These are phyloP conservation scores for Cladosporium sp. DNA, from an alignment of 2,329 filamentous ascomycete genomes.

Conservation along the genomic window DNA sequence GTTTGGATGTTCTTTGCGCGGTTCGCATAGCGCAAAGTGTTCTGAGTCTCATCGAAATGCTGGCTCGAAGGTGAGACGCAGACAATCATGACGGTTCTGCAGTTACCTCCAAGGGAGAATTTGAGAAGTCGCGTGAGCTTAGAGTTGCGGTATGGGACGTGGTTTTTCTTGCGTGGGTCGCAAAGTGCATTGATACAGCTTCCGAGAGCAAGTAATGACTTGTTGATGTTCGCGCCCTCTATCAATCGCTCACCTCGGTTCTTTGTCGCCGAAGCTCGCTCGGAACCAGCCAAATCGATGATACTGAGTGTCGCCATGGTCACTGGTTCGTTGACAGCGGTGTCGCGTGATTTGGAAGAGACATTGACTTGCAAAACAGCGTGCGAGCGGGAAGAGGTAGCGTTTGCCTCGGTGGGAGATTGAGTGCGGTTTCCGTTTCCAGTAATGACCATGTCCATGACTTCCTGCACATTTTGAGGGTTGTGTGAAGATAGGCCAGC, in stretches of 20 bases:
- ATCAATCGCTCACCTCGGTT: conserved; percentile 86
- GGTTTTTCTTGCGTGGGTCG: conserved; percentile 83
- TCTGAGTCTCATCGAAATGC: conserved; percentile 97
- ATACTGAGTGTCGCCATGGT: conserved; percentile 98
- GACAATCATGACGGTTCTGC: conserved; percentile 99
- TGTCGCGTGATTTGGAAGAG: conserved; percentile 88
- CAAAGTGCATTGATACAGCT: conserved; percentile 98
- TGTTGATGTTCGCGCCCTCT: conserved; percentile 99
- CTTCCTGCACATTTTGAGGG: conserved; percentile 85
- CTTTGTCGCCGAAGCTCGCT: conserved; percentile 92
- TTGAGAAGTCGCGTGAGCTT: conserved; percentile 94
- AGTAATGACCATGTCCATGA: conserved; percentile 98
- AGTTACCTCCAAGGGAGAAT: conserved; percentile 95
- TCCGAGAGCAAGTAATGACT: conserved; percentile 86
- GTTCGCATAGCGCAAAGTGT: conserved; percentile 95
- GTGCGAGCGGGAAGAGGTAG: conserved; percentile 93
- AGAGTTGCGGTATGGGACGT: conserved; percentile 95
- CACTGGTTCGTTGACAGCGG: conserved; percentile 85
- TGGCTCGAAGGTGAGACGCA: conserved; percentile 94
- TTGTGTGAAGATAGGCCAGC: conserved; percentile 86
- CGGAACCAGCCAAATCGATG: conserved; percentile 93
- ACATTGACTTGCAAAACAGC: conserved; percentile 97
- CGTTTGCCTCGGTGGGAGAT: conserved; percentile 94
- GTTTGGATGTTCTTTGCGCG: conserved; percentile 99
- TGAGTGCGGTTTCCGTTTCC: conserved; percentile 94